Base-by-base conservation (phyloP, 345 rosid genomes). In the Aquilaria yunnanensis region DNA sequence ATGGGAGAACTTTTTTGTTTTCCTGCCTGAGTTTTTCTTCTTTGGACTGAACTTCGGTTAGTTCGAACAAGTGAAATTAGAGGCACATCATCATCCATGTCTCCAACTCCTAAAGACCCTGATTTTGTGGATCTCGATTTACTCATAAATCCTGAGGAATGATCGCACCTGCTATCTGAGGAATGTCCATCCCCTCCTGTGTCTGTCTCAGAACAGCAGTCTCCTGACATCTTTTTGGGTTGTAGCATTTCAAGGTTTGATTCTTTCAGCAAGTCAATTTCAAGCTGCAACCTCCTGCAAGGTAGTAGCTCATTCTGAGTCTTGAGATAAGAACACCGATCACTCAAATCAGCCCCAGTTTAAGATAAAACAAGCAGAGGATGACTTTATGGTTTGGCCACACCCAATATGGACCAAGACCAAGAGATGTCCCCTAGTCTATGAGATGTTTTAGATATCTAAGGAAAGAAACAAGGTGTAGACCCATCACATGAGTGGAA, bases 161-260 rank as follows among this genome's bases (percentile, higher is more conserved):
- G 72, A 69, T 57, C 66, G 65, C 75, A 56, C 77, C 57, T 73
- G 70, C 67, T 62, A 69, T 73, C 82, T 48, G 79, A 77, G 60
- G 65, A 66, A 68, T 71, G 62, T 63, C 68, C 81, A 65, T 76
- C 84, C 61, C 74, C 92, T 72, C 86, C 97, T 33, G 97, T 85
- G 65, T 94, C 96, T 47, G 96, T 90, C 73, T 94, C 99, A 65
- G 90, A 81, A 78, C 91, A 90, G 76, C 77, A 78, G 61, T 86
- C 96, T 33, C 37, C 65, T 51, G 73, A 66, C 55, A 62, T 63
- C 68, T 63, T 67, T 33, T 77, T 56, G 14, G 10, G 60, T 59
- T 81, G 84, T 55, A 67, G 75, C 72, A 81, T 75, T 68, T 5
- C 54, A 57, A 29, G 56, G 72, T 71, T 67, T 47, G 75, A 64